Evolutionary conservation across 805 yeast genomes (phyloP), one percentile per base, ranked within the genome.

Genomic region (Pichia californica): DNA sequence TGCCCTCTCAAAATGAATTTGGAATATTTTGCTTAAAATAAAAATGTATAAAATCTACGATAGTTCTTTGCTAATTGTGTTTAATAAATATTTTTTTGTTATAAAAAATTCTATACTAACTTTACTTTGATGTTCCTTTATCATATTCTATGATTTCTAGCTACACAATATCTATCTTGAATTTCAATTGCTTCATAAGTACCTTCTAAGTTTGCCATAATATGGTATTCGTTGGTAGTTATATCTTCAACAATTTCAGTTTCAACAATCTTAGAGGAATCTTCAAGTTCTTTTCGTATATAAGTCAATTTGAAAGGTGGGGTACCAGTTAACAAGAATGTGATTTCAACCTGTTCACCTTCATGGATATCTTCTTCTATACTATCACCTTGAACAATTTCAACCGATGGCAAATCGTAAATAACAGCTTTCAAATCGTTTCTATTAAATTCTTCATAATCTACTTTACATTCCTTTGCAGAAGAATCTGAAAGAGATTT

Each of bases 221-320:
- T 81, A 42, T 79, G 73, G 58, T 87, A 79, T 53, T 81, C 85
- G 55, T 79, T 67, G 2, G 76, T 82, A 64, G 76, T 67, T 35
- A 93, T 86, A 50, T 83, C 73, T 43, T 83, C 86, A 30, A 87
- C 75, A 13, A 81, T 78, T 49, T 79, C 61, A 54, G 74, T 65
- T 54, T 79, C 74, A 13, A 74, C 69, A 13, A 70, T 59, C 33
- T 65, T 68, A 40, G 64, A 64, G 30, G 50, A 55, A 21, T 61
- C 64, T 6, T 50, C 43, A 18, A 61, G 40, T 33, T 59, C 64
- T 7, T 84, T 81, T 57, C 98, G 75, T 8, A 83, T 83, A 58
- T 89, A 93, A 1, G 89, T 85, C 51, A 93, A 71, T 32, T 81
- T 69, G 67, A 91, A 93, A 11, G 99, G 99, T 10, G 98, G 95